These are phyloP conservation scores for Lagerstroemia speciosa DNA, from an alignment of 345 rosid genomes.

Conservation along the genomic window DNA sequence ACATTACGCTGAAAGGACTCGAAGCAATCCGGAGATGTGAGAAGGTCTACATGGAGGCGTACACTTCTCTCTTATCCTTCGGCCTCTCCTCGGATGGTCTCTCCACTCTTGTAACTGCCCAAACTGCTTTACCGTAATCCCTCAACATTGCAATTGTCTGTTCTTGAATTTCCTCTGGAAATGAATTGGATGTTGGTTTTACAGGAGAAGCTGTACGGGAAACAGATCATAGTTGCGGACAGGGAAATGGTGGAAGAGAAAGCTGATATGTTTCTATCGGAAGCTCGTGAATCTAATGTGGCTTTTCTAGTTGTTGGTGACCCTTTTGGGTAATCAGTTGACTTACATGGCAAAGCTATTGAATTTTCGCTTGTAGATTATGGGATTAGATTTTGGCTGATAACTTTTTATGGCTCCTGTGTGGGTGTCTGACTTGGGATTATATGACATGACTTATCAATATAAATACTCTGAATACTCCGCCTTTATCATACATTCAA, in stretches of 20 bases:
- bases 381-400: neutral
- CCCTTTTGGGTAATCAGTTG: constrained; percentile 66
- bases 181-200: neutral
- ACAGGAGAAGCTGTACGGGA: constrained; percentile 72
- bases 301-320: constrained; percentile 94
- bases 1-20: constrained; percentile 69
- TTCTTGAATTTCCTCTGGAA: neutral
- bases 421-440: too few species aligned
- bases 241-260: constrained; percentile 94
- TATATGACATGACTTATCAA: too few species aligned
- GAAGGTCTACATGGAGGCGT: constrained; percentile 82
- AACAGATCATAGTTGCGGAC: constrained; percentile 54
- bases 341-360: neutral
- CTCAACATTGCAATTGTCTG: neutral
- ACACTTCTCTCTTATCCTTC: constrained; percentile 86
- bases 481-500: too few species aligned
- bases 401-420: too few species aligned
- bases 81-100: constrained; percentile 72
- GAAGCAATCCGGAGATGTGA: constrained; percentile 71
- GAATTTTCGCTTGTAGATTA: neutral
- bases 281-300: constrained; percentile 41
- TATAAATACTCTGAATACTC: too few species aligned
- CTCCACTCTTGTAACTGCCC: constrained; percentile 41
- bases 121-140: neutral
- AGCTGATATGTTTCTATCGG: constrained; percentile 49